Conservation (phyloP, 2,329 filamentous ascomycete genomes). For the Graphilbum fragrans region DNA sequence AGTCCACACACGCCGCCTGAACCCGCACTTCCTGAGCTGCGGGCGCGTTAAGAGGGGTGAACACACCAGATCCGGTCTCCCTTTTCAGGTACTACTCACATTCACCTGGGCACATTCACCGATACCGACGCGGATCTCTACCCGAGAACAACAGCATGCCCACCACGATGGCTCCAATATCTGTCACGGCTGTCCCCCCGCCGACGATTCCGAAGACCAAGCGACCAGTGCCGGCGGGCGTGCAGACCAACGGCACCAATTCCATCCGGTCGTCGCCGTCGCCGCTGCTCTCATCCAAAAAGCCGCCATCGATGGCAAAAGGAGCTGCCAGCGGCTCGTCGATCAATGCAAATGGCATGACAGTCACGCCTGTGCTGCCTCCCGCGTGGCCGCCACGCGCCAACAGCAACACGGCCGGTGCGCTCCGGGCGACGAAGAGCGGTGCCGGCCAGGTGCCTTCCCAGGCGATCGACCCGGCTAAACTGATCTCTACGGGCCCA, state of each 20-base stretch:
- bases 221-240: slow-evolving; percentile 51
- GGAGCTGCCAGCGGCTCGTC: slow-evolving; percentile 26
- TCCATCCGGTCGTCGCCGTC: slow-evolving; percentile 48
- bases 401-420: too few species aligned
- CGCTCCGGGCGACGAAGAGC: too few species aligned
- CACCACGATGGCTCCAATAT: slow-evolving; percentile 38
- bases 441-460: too few species aligned
- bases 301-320: slow-evolving; percentile 34
- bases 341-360: slow-evolving; percentile 22
- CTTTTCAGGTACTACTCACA: too few species aligned
- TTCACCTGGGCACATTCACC: too few species aligned
- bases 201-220: slow-evolving; percentile 47
- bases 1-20: not conserved
- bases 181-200: slow-evolving; percentile 31
- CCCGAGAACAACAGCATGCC: not conserved
- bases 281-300: slow-evolving; percentile 42
- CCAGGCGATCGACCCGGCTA: too few species aligned
- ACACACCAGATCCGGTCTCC: too few species aligned
- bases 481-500: too few species aligned
- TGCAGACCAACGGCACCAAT: slow-evolving; percentile 51
- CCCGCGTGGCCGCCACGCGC: slow-evolving; percentile 43
- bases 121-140: too few species aligned
- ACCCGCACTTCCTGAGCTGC: too few species aligned
- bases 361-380: slow-evolving; percentile 31
- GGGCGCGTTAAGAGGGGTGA: too few species aligned